Evolutionary conservation across 2,329 filamentous ascomycete species (phyloP), one percentile per base, ranked within the genome.

Genomic region (Lecanicillium sp.): DNA sequence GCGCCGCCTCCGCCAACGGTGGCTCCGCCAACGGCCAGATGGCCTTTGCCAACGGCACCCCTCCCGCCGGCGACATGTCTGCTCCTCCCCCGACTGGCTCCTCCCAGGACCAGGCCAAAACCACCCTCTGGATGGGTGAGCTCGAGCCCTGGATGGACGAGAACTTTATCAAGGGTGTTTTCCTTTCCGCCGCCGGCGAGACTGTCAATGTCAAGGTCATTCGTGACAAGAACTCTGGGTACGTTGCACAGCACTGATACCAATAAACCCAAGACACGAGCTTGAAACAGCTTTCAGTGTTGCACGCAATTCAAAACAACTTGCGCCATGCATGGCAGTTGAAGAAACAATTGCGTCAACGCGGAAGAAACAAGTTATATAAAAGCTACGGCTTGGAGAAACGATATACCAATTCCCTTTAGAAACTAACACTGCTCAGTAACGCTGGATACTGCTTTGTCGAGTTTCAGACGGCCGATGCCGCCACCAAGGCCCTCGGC

Each of bases 371-470:
- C n/a, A n/a, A n/a, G n/a, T n/a, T n/a, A n/a, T n/a, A n/a, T n/a
- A n/a, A n/a, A n/a, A n/a, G n/a, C n/a, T n/a, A n/a, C n/a, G n/a
- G n/a, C n/a, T n/a, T n/a, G n/a, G n/a, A n/a, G n/a, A n/a, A n/a
- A n/a, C n/a, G n/a, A n/a, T n/a, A n/a, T n/a, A n/a, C n/a, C n/a
- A n/a, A n/a, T n/a, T n/a, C n/a, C n/a, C n/a, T n/a, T n/a, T n/a
- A n/a, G n/a, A n/a, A n/a, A 37, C 37, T 41, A 35, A 24, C 54
- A 66, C 35, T 64, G 51, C 6, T 15, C 64, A 95, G 89, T 60
- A 98, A 96, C 67, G 93, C 93, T 55, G 93, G 93, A 52, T 98
- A 98, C 73, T 98, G 91, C 73, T 98, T 98, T 68, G 90, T 97
- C 60, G 93, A 97, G 66, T 98, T 98, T 61, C 64, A 80, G 49